Evolutionary conservation across 495 filamentous ascomycete genomes (phyloP).

Genomic region (Pyronema omphalodes): DNA sequence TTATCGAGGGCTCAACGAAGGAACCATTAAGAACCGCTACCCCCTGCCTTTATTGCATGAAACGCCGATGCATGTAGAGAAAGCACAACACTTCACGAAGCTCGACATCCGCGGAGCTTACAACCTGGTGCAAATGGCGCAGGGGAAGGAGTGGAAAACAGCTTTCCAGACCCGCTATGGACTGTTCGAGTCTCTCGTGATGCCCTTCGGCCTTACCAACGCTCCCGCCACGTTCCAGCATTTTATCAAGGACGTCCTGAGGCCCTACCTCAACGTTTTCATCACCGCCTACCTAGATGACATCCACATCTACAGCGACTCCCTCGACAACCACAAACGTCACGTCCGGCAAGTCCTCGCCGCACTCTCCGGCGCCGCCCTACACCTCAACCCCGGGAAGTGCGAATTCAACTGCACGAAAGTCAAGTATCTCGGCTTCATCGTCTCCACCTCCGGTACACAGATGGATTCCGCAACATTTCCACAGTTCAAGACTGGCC

Average conservation of each 20-base stretch:
- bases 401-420: constrained; percentile 8
- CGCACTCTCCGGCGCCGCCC: constrained; percentile 3
- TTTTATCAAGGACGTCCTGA: constrained; percentile 2
- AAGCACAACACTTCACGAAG: no score
- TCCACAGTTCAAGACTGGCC: constrained; percentile 5
- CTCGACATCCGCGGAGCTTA: neutral
- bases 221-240: neutral
- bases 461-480: constrained; percentile 20
- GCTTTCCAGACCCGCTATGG: constrained; percentile 11
- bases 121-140: constrained; percentile 4
- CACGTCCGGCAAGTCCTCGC: constrained; percentile 6
- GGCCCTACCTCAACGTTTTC: constrained; percentile 9
- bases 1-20: no score
- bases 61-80: no score
- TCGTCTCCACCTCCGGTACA: constrained; percentile 17
- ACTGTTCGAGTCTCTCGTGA: constrained; percentile 15
- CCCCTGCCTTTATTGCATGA: no score
- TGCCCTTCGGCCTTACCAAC: constrained; percentile 18
- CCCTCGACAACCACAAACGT: constrained; percentile 8
- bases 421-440: constrained; percentile 8
- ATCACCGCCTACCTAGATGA: constrained; percentile 18
- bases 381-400: constrained; percentile 24
- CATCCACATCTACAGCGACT: constrained; percentile 20
- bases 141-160: constrained; percentile 18
- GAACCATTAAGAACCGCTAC: no score